Evolutionary conservation across 1,139 yeast genomes (phyloP), one percentile per base, ranked within the genome.

Genomic region (Protomyces inundatus): DNA sequence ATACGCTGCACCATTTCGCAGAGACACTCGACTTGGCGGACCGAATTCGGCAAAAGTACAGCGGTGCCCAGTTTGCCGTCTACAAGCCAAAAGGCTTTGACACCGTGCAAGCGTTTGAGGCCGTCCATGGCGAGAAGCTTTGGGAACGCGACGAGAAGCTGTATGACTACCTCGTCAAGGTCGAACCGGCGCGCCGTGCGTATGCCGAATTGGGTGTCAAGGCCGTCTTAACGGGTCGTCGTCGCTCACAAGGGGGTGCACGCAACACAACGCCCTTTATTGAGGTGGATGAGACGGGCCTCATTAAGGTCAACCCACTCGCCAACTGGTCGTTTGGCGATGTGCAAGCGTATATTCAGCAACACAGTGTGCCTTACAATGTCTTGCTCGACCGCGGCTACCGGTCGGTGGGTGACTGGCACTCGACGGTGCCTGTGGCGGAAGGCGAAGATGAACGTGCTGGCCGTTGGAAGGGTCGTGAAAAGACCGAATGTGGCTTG

Each of bases 391-490:
- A 90, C 74, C 79, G 84, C 66, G 98, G 98, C 0, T 93, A 91
- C 75, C 86, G 90, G 71, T 88, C 96, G 0, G 82, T 93, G 30
- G 98, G 98, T 0, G 98, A 93, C 75, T 93, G 93, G 84, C 98
- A 93, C 75, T 88, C 96, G 0, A 93, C 98, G 0, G 84, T 77
- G 50, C 97, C 98, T 0, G 96, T 90, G 9, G 83, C 79, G 9
- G 97, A 88, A 56, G 96, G 95, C 4, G 97, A 90, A 72, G 97
- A 91, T 73, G 98, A 93, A 74, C 82, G 98, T 69, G 84, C 95
- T 37, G 98, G 98, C 0, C 82, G 98, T 71, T 93, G 98, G 98
- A 87, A 88, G 79, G 97, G 97, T 1, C 83, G 87, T 74, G 81
- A 84, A 4, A 93, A 93, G 77, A 90, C 97, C 0, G 98, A 93